phyloP scores from a whole-genome alignment of 108 stramenopile genomes.

The Nitzschia inconspicua region DNA sequence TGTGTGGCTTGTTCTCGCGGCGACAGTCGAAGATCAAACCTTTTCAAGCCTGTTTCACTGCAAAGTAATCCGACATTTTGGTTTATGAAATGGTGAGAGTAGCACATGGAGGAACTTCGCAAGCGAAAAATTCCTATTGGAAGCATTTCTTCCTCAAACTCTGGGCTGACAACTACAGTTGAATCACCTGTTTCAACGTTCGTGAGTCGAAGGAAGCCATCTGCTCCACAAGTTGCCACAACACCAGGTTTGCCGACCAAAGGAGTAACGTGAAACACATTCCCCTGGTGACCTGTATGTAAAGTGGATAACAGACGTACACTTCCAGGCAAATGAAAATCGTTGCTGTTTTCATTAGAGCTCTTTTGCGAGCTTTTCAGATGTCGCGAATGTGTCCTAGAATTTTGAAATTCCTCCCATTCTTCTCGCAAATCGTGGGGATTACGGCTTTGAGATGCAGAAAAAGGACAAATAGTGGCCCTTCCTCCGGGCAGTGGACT shows the following conservation, averaged over 20 bases:
- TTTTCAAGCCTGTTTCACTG: constrained; percentile 65
- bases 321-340: constrained; percentile 40
- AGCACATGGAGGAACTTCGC: constrained; percentile 49
- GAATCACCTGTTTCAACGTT: constrained; percentile 41
- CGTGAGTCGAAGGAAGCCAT: constrained; percentile 62
- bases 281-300: constrained; percentile 67
- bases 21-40: constrained; percentile 69
- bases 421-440: not conserved
- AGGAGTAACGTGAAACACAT: constrained; percentile 78
- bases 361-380: constrained; percentile 3
- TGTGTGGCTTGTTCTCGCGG: constrained; percentile 56
- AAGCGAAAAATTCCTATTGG: not conserved
- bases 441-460: constrained; percentile 21
- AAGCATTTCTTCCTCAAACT: constrained; percentile 37
- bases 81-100: constrained; percentile 69
- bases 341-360: not conserved
- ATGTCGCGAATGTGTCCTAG: not conserved
- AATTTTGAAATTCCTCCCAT: constrained; percentile 1
- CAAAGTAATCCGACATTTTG: constrained; percentile 69
- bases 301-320: constrained; percentile 63
- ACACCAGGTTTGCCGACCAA: constrained; percentile 50
- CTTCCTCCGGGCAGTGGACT: constrained; percentile 55
- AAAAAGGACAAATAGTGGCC: constrained; percentile 59
- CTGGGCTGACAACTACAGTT: constrained; percentile 51
- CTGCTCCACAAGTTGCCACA: constrained; percentile 75